phyloP scores from a whole-genome alignment of 768 basidiomycete species.

The Crucibulum laeve region DNA sequence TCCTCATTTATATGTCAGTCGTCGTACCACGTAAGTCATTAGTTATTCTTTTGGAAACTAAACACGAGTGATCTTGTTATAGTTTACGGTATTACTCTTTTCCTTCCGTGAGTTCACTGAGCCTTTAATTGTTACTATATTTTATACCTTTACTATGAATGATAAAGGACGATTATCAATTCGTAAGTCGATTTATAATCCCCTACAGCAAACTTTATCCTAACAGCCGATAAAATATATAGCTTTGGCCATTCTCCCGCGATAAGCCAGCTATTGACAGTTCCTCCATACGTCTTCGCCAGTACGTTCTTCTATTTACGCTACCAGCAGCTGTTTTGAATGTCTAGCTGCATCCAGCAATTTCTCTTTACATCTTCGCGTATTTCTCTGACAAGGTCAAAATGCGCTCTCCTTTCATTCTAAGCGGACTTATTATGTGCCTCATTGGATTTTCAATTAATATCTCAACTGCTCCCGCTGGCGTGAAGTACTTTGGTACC shows the following conservation, averaged over 20 bases:
- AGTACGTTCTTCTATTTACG: slow-evolving; percentile 27
- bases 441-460: slow-evolving; percentile 62
- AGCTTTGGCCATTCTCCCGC: slow-evolving; percentile 58
- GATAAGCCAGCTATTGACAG: slow-evolving; percentile 60
- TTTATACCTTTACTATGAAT: not conserved
- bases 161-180: slow-evolving; percentile 53
- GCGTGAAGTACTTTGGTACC: slow-evolving; percentile 69
- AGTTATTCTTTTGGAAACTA: not conserved
- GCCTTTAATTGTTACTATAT: not conserved
- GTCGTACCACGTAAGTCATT: slow-evolving; percentile 49
- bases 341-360: slow-evolving; percentile 33
- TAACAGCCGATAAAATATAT: not conserved
- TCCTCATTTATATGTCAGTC: slow-evolving; percentile 56
- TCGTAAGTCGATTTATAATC: slow-evolving; percentile 26
- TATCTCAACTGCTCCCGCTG: slow-evolving; percentile 44
- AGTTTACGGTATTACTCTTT: slow-evolving; percentile 71
- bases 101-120: slow-evolving; percentile 56
- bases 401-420: slow-evolving; percentile 55
- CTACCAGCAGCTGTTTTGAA: not conserved
- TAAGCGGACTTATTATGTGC: slow-evolving; percentile 43
- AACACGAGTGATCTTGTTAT: not conserved
- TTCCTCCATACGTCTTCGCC: slow-evolving; percentile 63
- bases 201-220: not conserved
- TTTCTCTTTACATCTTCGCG: slow-evolving; percentile 47
- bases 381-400: slow-evolving; percentile 53